Base-by-base conservation (phyloP, 148 eudicot species). In the Fagopyrum homotropicum region DNA sequence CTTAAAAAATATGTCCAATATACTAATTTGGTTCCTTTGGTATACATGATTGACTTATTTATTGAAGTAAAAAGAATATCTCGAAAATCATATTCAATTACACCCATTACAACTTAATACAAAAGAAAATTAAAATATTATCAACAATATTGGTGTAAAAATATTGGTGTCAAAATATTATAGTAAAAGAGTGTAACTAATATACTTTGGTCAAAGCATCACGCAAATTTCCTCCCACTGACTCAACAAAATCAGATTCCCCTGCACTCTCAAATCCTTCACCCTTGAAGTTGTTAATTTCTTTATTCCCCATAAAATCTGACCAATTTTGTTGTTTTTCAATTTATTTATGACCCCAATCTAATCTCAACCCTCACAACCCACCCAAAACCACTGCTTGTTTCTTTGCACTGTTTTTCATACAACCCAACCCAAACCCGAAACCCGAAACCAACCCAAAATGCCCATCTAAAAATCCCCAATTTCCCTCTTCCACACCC, bases 331-430 rank as follows among this genome's bases (percentile, higher is more conserved):
- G 4, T 9, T 26, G 35, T 22, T 26, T 9, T 59, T 56, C 26
- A 5, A 56, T 17, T 56, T 2, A 56, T 56, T 17, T 56, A 56
- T 56, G 26, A 17, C 19, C 29, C 61, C 61, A 17, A 17, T 56
- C 61, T n/a, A 56, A 2, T 19, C 63, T 52, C 60, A 55, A 16
- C 6, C 17, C 16, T 55, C 66, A 26, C 66, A 35, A 60, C 40
- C 35, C 12, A 60, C 66, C 52, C 35, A 26, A 60, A 59, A 60
- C 35, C 35, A 60, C 35, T 26, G 35, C 66, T 60, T 60, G 66
- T 60, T 26, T 19, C 29, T 60, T 14, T 69, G 72, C 72, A 69
- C 72, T 69, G 72, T 69, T 69, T 69, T 69, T 43, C 6, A 69
- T 55, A 55, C 59, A 16, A 10, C 26, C 26, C 26, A 22, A 22